phyloP scores from a whole-genome alignment of 306 rosid species.

The Canavalia gladiata region DNA sequence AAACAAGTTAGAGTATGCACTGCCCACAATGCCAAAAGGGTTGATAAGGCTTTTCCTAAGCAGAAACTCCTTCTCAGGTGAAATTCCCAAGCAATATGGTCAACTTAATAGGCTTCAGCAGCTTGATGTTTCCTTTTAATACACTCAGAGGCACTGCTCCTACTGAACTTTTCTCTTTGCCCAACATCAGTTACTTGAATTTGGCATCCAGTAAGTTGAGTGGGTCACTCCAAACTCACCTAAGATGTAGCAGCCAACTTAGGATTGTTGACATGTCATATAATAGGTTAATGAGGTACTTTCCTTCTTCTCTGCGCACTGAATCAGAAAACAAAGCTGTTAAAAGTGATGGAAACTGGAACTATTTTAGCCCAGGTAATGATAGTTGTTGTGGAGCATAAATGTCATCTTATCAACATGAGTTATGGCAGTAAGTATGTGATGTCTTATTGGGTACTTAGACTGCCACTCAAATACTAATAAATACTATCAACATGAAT shows the following conservation, averaged over 20 bases:
- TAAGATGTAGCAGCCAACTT: conserved; percentile 70
- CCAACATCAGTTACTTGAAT: conserved; percentile 73
- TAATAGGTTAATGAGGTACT: conserved; percentile 70
- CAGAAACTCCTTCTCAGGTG: conserved; percentile 75
- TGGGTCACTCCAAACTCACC: conserved; percentile 58
- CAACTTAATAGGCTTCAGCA: conserved; percentile 63
- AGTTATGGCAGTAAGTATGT: too few species aligned
- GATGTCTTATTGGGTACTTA: too few species aligned
- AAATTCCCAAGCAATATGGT: conserved; percentile 76
- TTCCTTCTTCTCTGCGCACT: conserved; percentile 76
- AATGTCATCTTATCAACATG: too few species aligned
- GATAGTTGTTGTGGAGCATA: too few species aligned
- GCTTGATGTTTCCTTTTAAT: conserved; percentile 84
- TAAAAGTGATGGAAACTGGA: conserved; percentile 79
- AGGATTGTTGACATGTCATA: conserved; percentile 73
- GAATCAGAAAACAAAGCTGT: conserved; percentile 58
- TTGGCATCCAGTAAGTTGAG: conserved; percentile 74
- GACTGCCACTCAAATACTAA: too few species aligned
- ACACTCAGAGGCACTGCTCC: conserved; percentile 70
- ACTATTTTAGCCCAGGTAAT: too few species aligned
- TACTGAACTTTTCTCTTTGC: conserved; percentile 73
- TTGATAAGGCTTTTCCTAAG: conserved; percentile 59
- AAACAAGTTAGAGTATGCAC: conserved; percentile 58
- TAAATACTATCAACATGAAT: too few species aligned
- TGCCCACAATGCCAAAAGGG: conserved; percentile 71